These are phyloP conservation scores for Scleroderma bovista DNA, from an alignment of 768 basidiomycete genomes.

Conservation along the genomic window DNA sequence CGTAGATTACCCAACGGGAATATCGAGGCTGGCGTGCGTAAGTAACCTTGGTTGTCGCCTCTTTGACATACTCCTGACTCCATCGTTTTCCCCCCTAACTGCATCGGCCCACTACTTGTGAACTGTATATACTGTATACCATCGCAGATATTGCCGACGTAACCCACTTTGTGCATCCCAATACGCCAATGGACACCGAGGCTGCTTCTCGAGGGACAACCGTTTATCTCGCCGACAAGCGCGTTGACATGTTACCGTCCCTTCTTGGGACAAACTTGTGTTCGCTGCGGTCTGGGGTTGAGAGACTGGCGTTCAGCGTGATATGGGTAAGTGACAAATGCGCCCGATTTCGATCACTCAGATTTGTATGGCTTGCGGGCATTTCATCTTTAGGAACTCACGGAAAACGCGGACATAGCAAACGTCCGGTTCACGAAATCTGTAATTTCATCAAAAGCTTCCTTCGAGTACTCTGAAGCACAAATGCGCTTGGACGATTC, in stretches of 20 bases:
- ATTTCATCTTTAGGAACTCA: conserved; percentile 65
- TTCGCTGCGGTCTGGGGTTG: conserved; percentile 86
- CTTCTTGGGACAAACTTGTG: conserved; percentile 95
- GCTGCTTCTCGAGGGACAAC: conserved; percentile 96
- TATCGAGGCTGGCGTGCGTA: conserved; percentile 96
- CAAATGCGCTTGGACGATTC: conserved; percentile 90
- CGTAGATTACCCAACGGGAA: conserved; percentile 83
- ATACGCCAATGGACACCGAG: conserved; percentile 94
- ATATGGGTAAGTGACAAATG: conserved; percentile 67
- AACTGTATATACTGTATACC: neutral
- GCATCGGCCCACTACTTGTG: no score
- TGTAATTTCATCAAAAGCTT: conserved; percentile 92
- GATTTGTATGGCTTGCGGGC: neutral
- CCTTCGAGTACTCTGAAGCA: conserved; percentile 96
- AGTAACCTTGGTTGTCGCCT: conserved; percentile 39
- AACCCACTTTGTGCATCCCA: conserved; percentile 89
- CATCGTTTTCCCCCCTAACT: neutral
- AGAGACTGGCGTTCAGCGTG: conserved; percentile 89
- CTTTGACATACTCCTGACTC: neutral
- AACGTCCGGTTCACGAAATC: conserved; percentile 91
- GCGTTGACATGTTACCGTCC: conserved; percentile 95
- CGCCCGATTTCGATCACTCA: neutral
- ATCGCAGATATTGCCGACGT: conserved; percentile 95
- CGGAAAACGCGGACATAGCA: conserved; percentile 82
- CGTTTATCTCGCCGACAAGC: conserved; percentile 96